Conservation (phyloP, 305 asterid species). For the Fraxinus xanthoxyloides region DNA sequence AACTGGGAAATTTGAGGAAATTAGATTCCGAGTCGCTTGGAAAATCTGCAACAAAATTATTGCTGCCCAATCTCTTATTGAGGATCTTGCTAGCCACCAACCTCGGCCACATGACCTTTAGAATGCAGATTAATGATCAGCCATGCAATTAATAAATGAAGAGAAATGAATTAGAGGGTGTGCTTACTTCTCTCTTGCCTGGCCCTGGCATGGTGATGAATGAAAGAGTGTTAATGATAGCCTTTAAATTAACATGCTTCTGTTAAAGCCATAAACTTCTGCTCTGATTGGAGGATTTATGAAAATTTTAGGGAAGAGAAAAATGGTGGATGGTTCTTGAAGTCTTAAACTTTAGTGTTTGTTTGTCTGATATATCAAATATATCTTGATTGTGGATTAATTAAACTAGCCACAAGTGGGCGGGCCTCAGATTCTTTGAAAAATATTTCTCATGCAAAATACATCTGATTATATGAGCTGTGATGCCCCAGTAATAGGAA, state of each 20-base stretch:
- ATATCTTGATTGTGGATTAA: slow-evolving; percentile 1
- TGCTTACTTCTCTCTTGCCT: slow-evolving; percentile 39
- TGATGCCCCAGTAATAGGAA: slow-evolving; percentile 19
- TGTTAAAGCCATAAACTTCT: not conserved
- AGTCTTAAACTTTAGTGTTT: slow-evolving; percentile 26
- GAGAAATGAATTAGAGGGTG: not conserved
- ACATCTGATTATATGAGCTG: slow-evolving; percentile 10
- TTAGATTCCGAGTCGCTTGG: slow-evolving; percentile 24
- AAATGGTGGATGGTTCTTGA: slow-evolving; percentile 2
- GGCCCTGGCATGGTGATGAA: slow-evolving; percentile 27
- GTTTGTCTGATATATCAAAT: slow-evolving; percentile 23
- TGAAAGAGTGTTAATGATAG: not conserved
- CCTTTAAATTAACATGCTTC: not conserved
- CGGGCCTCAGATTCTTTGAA: not conserved
- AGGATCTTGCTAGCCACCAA: slow-evolving; percentile 59
- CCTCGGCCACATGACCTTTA: slow-evolving; percentile 63
- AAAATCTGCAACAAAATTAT: slow-evolving; percentile 57
- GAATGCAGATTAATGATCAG: not conserved
- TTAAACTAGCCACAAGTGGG: slow-evolving; percentile 18
- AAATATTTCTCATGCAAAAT: slow-evolving; percentile 20
- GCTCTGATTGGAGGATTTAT: slow-evolving; percentile 22
- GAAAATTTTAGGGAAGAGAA: slow-evolving; percentile 20
- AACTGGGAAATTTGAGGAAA: slow-evolving; percentile 24
- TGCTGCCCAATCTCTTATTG: slow-evolving; percentile 40
- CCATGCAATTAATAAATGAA: not conserved